Conservation (phyloP, 1,284 basidiomycete species). For the Tetrapyrgos nigripes region DNA sequence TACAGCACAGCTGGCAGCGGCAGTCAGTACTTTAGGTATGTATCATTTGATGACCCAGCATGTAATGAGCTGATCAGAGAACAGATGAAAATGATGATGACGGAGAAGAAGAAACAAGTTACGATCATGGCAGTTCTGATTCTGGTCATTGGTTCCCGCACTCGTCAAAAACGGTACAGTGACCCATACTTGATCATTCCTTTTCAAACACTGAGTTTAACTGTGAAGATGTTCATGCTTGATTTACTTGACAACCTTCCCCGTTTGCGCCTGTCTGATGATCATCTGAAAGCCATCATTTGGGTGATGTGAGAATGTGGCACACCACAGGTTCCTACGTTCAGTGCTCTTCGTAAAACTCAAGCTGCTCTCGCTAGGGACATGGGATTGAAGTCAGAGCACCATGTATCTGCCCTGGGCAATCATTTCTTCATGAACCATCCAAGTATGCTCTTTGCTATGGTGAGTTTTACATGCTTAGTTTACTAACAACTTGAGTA, state of each 20-base stretch:
- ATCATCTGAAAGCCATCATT: conserved; percentile 8
- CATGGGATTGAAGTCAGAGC: conserved; percentile 1
- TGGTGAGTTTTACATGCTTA: neutral
- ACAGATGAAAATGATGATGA: no score
- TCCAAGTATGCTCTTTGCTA: neutral
- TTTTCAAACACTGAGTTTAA: no score
- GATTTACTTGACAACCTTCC: conserved; percentile 14
- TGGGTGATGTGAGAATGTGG: conserved; percentile 14
- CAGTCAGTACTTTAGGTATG: no score
- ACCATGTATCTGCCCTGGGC: conserved; percentile 4
- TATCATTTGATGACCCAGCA: no score
- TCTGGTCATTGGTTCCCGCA: no score
- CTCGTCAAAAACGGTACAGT: no score
- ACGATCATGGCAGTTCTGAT: no score
- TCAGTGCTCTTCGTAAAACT: conserved; percentile 8
- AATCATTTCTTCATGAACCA: conserved; percentile 16
- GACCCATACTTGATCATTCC: no score
- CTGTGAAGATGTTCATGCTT: conserved; percentile 13
- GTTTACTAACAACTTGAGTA: neutral
- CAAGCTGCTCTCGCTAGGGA: neutral
- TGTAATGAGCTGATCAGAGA: no score
- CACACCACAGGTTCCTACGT: conserved; percentile 9
- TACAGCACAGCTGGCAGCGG: no score
- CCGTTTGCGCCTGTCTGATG: conserved; percentile 9
- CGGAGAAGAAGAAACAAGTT: no score